phyloP scores from a whole-genome alignment of 1,139 yeast genomes.

The Eremothecium sinecaudum region DNA sequence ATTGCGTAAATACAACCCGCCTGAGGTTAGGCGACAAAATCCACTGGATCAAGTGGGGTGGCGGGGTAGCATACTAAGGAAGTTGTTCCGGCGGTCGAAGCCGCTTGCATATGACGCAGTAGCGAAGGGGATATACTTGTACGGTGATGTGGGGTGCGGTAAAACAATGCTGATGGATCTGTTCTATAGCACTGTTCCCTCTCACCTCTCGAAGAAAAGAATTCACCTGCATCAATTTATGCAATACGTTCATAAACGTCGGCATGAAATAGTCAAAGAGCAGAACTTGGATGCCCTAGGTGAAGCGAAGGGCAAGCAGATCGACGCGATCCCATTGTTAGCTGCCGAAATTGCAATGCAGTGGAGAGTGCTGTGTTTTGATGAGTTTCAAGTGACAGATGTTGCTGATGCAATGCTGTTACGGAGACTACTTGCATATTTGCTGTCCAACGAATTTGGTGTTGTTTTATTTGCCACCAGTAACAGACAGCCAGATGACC shows the following conservation, averaged over 20 bases:
- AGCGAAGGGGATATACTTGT: slow-evolving; percentile 79
- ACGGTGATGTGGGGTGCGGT: slow-evolving; percentile 98
- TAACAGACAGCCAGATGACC: slow-evolving; percentile 88
- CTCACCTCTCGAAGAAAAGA: slow-evolving; percentile 63
- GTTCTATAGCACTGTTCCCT: slow-evolving; percentile 75
- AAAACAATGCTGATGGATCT: slow-evolving; percentile 97
- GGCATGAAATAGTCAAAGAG: slow-evolving; percentile 49
- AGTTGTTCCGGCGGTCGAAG: slow-evolving; percentile 13
- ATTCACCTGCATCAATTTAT: slow-evolving; percentile 94
- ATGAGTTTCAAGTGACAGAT: slow-evolving; percentile 93
- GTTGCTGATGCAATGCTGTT: slow-evolving; percentile 97
- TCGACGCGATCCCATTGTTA: slow-evolving; percentile 75
- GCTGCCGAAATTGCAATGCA: slow-evolving; percentile 75
- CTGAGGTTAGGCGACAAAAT: slow-evolving; percentile 42
- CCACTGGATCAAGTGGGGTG: slow-evolving; percentile 40
- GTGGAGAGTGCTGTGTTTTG: slow-evolving; percentile 80
- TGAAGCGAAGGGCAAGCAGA: slow-evolving; percentile 42
- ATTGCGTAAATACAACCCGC: slow-evolving; percentile 45
- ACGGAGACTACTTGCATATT: slow-evolving; percentile 57
- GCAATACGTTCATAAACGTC: slow-evolving; percentile 85
- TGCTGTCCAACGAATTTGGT: slow-evolving; percentile 63
- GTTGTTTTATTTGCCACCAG: slow-evolving; percentile 87
- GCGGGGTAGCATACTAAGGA: slow-evolving; percentile 33
- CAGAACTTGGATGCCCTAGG: slow-evolving; percentile 23
- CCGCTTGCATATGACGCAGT: slow-evolving; percentile 27